Percentiles rank a stretch among this genome's conserved stretches.
phyloP scores from a whole-genome alignment of 768 basidiomycete species.

The Infundibulicybe gibba region DNA sequence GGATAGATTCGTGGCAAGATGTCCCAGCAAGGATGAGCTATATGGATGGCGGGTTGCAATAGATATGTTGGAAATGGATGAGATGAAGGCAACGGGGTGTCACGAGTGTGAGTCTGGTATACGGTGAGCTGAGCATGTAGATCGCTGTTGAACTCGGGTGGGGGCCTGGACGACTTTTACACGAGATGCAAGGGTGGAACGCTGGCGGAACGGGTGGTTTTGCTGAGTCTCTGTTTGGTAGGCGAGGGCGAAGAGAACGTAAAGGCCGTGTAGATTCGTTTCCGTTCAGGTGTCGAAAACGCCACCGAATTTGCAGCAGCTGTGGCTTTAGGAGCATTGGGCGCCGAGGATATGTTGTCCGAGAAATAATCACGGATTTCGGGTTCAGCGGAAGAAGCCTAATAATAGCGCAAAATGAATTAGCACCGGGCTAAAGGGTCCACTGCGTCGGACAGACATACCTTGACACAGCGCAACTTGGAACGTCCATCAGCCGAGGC shows the following conservation, averaged over 20 bases:
- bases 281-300: slow-evolving; percentile 76
- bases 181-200: slow-evolving; percentile 9
- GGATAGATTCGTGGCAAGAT: no score
- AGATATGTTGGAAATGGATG: no score
- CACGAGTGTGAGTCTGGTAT: no score
- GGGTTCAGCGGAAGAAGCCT: slow-evolving; percentile 57
- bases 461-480: slow-evolving; percentile 44
- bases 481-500: slow-evolving; percentile 26
- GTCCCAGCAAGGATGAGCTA: no score
- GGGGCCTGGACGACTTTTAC: no score
- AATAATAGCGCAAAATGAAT: slow-evolving; percentile 6
- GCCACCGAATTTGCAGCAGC: slow-evolving; percentile 25
- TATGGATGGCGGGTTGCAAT: no score
- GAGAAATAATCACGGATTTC: slow-evolving; percentile 55
- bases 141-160: no score
- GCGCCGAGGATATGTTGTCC: slow-evolving; percentile 21
- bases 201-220: slow-evolving; percentile 31
- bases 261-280: slow-evolving; percentile 69
- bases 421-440: slow-evolving; percentile 4
- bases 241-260: slow-evolving; percentile 77
- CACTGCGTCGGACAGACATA: slow-evolving; percentile 29
- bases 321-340: slow-evolving; percentile 22
- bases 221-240: slow-evolving; percentile 49
- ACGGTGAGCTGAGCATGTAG: no score
- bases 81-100: no score